phyloP scores from a whole-genome alignment of 2,329 filamentous ascomycete species.

The Verticillium klebahnii region DNA sequence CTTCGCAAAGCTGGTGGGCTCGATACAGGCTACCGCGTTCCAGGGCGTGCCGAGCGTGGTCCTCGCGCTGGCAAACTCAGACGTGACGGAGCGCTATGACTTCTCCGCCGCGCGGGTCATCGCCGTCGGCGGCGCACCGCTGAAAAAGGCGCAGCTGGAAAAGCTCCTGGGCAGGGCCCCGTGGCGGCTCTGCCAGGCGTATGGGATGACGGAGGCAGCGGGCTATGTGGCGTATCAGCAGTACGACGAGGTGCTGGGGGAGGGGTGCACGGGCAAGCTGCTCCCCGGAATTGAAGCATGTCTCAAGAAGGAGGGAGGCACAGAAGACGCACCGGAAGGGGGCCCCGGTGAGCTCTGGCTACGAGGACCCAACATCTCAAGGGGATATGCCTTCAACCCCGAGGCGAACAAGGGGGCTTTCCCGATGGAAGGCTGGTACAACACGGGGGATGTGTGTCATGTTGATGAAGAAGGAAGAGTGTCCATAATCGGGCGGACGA shows the following conservation, averaged over 20 bases:
- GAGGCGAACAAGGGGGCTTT: slow-evolving; percentile 31
- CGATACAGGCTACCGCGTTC: slow-evolving; percentile 29
- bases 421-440: slow-evolving; percentile 33
- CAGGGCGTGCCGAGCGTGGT: slow-evolving; percentile 35
- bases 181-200: slow-evolving; percentile 35
- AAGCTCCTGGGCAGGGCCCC: slow-evolving; percentile 18
- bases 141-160: slow-evolving; percentile 27
- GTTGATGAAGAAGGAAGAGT: slow-evolving; percentile 25
- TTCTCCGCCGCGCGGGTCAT: slow-evolving; percentile 31
- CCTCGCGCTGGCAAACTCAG: slow-evolving; percentile 28
- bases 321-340: slow-evolving; percentile 27
- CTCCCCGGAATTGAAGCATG: slow-evolving; percentile 33
- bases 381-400: slow-evolving; percentile 34
- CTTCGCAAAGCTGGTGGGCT: slow-evolving; percentile 27
- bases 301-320: slow-evolving; percentile 30
- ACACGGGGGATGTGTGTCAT: slow-evolving; percentile 39
- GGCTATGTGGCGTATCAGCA: slow-evolving; percentile 37
- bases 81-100: slow-evolving; percentile 28
- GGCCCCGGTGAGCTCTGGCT: slow-evolving; percentile 38
- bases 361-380: slow-evolving; percentile 36
- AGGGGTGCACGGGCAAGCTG: slow-evolving; percentile 29
- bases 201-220: slow-evolving; percentile 41
- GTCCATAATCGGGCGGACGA: slow-evolving; percentile 31
- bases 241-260: slow-evolving; percentile 22
- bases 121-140: slow-evolving; percentile 28